Conservation (phyloP, 2,329 filamentous ascomycete genomes). For the Neopestalotiopsis clavispora region DNA sequence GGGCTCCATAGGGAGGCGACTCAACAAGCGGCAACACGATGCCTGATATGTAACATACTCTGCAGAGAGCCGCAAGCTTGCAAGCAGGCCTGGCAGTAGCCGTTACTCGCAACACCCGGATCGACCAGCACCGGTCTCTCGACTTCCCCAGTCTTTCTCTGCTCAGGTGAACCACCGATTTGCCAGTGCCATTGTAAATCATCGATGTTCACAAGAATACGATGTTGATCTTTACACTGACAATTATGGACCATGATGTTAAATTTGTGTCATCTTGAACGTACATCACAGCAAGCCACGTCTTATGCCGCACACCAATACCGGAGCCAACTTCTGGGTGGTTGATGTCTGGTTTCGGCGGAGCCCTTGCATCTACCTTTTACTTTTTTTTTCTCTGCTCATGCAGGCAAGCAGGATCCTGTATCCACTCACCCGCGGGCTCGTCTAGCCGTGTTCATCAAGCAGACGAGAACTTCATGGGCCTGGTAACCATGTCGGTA, state of each 20-base stretch:
- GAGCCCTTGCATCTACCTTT: constrained; percentile 18
- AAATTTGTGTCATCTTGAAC: constrained; percentile 23
- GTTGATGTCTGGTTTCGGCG: constrained; percentile 11
- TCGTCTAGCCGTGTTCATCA: constrained; percentile 1
- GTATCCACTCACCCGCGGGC: constrained; percentile 3
- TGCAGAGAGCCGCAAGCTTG: constrained; percentile 10
- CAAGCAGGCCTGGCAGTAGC: background rate
- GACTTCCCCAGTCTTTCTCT: constrained; percentile 3
- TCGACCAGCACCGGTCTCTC: background rate
- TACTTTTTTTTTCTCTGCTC: constrained; percentile 12
- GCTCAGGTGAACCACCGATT: background rate
- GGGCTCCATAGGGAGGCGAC: constrained; percentile 16
- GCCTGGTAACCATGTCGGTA: background rate
- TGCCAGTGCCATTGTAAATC: background rate
- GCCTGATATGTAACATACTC: background rate
- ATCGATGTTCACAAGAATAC: background rate
- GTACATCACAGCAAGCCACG: constrained; percentile 21
- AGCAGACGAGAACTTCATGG: constrained; percentile 13
- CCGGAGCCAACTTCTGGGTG: constrained; percentile 6
- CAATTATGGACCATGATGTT: constrained; percentile 16
- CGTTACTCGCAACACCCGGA: background rate
- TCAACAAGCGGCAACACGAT: constrained; percentile 9
- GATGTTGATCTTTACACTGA: background rate
- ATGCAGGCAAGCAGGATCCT: constrained; percentile 15
- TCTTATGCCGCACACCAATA: constrained; percentile 10